Evolutionary conservation across 1,139 yeast species (phyloP).

Genomic region (Arxiozyma heterogenica): DNA sequence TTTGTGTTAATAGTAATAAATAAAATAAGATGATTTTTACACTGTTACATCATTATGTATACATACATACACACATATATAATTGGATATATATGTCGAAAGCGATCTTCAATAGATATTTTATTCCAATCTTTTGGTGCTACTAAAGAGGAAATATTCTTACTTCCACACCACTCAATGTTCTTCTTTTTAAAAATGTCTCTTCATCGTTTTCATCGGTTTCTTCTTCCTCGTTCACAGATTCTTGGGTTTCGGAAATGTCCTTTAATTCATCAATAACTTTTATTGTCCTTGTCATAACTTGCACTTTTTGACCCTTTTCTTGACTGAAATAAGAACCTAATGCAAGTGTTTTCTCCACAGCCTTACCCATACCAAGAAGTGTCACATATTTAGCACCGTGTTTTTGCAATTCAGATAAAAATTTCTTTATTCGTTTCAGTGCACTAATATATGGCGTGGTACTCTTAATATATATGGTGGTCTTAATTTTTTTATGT

Average conservation of each 20-base stretch:
- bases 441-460: constrained; percentile 59
- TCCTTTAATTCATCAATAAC: constrained; percentile 47
- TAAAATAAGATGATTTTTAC: too few relatives aligned
- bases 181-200: constrained; percentile 40
- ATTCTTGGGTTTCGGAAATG: background rate
- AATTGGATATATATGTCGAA: background rate
- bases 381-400: constrained; percentile 41
- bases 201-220: constrained; percentile 32
- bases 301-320: constrained; percentile 40
- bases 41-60: too few relatives aligned
- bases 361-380: constrained; percentile 62
- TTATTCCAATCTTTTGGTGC: background rate
- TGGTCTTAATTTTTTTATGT: constrained; percentile 35
- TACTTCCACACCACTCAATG: constrained; percentile 51
- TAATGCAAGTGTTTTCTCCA: constrained; percentile 44
- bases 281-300: constrained; percentile 48
- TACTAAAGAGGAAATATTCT: constrained; percentile 32
- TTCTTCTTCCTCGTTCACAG: constrained; percentile 26
- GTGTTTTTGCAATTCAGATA: constrained; percentile 30
- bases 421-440: constrained; percentile 44
- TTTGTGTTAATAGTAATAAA: too few relatives aligned
- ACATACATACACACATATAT: too few relatives aligned
- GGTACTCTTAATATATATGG: constrained; percentile 44
- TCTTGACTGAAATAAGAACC: constrained; percentile 46
- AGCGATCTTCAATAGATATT: background rate